Evolutionary conservation across 2,329 filamentous ascomycete species (phyloP), one percentile per base, ranked within the genome.

Genomic region (Rhynchosporium graminicola): DNA sequence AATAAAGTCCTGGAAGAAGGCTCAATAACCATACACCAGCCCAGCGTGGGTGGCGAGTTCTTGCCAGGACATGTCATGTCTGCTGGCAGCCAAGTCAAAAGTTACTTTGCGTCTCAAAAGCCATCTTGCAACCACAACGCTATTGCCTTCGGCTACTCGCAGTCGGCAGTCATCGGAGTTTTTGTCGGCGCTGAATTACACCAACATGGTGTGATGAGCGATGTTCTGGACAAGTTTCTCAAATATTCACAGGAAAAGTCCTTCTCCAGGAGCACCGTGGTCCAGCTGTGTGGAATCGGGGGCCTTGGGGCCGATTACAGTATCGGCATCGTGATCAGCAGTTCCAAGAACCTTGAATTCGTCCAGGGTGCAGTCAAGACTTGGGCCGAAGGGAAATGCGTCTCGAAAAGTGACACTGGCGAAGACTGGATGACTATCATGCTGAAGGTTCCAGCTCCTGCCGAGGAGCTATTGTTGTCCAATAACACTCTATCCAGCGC

Each of bases 361-460:
- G 43, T 46, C 43, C 43, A 46, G 43, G 43, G 15, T n/a, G 43
- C 43, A 46, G 43, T 46, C 43, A 46, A 46, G 43, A 46, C 43
- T 20, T 46, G 43, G 43, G 43, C 43, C 8, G 4, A 20, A 4
- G 43, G 43, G 13, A 46, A 46, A 20, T 46, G 43, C 15, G 43
- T 46, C 4, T 46, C 43, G 13, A n/a, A 46, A 3, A 20, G 13
- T 4, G 43, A 46, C 15, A 46, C 43, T 4, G 43, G 43, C 43
- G 43, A n/a, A 46, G 43, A 46, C 43, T 46, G 43, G 43, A 46
- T 46, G 43, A 46, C 43, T 20, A 15, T 46, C 15, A 46, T 20
- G 13, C 43, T 46, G 8, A n/a, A 15, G 13, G 43, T 46, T n/a
- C 43, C 43, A 3, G 43, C 43, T 46, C 43, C 43, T 20, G 43